These are phyloP conservation scores for Serendipita vermifera DNA, from an alignment of 768 basidiomycete species.

Conservation along the genomic window DNA sequence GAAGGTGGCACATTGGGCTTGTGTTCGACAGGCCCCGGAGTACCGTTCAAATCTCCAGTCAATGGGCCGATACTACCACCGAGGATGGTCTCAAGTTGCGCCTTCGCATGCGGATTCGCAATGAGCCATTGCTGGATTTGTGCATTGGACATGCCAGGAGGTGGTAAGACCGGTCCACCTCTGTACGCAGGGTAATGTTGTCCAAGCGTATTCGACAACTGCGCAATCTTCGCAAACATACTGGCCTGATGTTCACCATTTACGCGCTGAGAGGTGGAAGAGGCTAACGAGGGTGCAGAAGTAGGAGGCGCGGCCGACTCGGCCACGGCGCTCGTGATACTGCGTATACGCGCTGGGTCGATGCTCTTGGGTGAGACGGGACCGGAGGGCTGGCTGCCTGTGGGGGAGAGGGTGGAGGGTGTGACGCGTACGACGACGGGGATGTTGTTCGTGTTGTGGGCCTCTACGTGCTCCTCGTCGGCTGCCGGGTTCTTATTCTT, in stretches of 20 bases:
- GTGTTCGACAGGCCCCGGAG: background rate
- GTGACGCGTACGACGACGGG: constrained; percentile 1
- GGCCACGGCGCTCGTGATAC: constrained; percentile 3
- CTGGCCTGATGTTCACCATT: constrained; percentile 1
- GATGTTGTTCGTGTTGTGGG: no score
- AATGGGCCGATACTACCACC: constrained; percentile 26
- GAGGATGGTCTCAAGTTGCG: constrained; percentile 69
- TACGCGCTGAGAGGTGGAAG: constrained; percentile 1
- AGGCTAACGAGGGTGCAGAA: background rate
- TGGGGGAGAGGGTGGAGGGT: background rate
- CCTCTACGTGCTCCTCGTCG: constrained; percentile 1
- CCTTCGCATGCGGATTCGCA: constrained; percentile 49
- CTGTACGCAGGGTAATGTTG: constrained; percentile 4
- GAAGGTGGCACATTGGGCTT: constrained; percentile 76
- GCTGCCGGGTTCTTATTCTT: constrained; percentile 44
- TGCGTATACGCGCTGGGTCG: background rate
- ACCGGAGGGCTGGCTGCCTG: no score
- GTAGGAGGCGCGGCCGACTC: background rate
- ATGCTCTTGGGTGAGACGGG: background rate
- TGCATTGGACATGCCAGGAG: constrained; percentile 8
- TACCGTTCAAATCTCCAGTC: background rate
- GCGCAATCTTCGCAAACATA: constrained; percentile 9
- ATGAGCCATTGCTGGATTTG: constrained; percentile 61
- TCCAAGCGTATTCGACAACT: constrained; percentile 5
- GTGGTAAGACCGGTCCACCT: constrained; percentile 12